Evolutionary conservation across 805 yeast genomes (phyloP), one percentile per base, ranked within the genome.

Genomic region (Maudiozyma saulgeensis): DNA sequence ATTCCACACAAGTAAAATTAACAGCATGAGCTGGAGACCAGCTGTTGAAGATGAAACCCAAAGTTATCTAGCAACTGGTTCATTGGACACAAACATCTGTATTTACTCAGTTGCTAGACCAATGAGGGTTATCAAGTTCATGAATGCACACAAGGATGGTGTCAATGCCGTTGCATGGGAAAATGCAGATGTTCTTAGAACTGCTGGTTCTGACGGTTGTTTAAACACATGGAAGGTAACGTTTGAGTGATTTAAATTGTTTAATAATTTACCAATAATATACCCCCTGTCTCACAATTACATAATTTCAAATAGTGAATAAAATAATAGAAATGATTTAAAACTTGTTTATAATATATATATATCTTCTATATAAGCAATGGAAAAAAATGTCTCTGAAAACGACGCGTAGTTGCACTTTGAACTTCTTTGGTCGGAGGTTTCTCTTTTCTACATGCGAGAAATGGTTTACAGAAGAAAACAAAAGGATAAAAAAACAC

Each of bases 61-160:
- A 49, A 80, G 82, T 56, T 81, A 77, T 56, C 75, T 86, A 42
- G 86, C 82, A 19, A 81, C 91, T 51, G 93, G 84, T 0, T 87
- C 96, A 0, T 70, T 88, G 50, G 99, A 93, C 63, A 82, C 95
- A 6, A 82, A 83, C 53, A 70, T 93, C 43, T 81, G 81, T 54
- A 71, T 93, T 15, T 93, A 89, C 67, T 84, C 90, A 18, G 90
- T 87, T 41, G 77, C 75, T 35, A 80, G 76, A 55, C 96, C 98
- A 7, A 78, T 82, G 51, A 85, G 82, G 69, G 88, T 82, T 55
- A 70, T 86, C 58, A 87, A 88, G 68, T 66, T 69, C 39, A 69
- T 83, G 54, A 84, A 84, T 59, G 87, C 96, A 1, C 99, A 93
- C 62, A 89, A 86, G 63, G 91, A 80, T 52, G 98, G 98, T 50